These are phyloP conservation scores for Nemania abortiva DNA, from an alignment of 2,329 filamentous ascomycete species.

Conservation along the genomic window DNA sequence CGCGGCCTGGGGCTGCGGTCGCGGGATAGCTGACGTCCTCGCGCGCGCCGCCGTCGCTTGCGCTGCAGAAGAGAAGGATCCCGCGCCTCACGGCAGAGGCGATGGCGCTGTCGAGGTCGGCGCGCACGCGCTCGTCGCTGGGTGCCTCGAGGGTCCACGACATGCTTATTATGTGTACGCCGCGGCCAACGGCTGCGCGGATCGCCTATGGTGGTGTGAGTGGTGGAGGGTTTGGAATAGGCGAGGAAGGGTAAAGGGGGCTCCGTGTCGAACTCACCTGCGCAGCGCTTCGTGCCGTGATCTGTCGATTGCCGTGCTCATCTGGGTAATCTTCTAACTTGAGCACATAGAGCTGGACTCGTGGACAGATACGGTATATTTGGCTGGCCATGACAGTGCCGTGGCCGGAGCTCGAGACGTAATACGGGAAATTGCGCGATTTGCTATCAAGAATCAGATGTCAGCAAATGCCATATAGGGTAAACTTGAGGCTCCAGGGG, in stretches of 20 bases:
- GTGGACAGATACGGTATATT: slow-evolving; percentile 1
- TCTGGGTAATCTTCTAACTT: neutral
- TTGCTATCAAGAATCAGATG: too few species aligned
- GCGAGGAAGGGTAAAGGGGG: neutral
- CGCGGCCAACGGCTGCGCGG: neutral
- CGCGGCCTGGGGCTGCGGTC: neutral
- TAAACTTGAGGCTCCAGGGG: neutral
- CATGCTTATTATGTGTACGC: slow-evolving; percentile 12
- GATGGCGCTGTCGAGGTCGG: neutral
- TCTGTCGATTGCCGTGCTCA: neutral
- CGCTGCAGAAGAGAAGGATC: neutral
- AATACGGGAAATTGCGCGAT: neutral
- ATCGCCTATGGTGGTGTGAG: neutral
- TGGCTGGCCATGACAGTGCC: slow-evolving; percentile 6
- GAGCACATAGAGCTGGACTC: neutral
- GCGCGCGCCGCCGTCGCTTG: slow-evolving; percentile 4
- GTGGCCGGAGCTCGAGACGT: neutral
- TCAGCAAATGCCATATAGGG: neutral
- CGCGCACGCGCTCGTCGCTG: neutral
- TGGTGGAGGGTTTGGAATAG: neutral
- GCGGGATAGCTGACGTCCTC: neutral
- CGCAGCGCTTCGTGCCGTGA: neutral
- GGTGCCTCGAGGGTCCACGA: neutral
- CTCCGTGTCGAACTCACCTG: neutral
- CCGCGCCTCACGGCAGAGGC: neutral